Base-by-base conservation (phyloP, 1,284 basidiomycete species). In the Fomes fomentarius region DNA sequence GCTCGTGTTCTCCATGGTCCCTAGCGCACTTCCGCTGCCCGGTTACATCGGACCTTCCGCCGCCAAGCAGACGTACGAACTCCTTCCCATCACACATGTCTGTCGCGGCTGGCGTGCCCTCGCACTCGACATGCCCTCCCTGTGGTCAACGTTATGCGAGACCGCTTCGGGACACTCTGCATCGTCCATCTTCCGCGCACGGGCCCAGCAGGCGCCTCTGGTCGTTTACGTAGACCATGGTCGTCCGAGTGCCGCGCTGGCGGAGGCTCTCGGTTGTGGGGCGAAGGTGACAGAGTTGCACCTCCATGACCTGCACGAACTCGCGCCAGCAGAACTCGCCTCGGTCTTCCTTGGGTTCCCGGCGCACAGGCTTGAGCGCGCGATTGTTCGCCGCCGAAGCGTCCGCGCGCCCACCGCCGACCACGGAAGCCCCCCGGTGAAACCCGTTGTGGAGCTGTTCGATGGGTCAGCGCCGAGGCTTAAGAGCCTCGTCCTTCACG, bases 71-170 rank as follows among this genome's bases (percentile, higher is more conserved):
- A 57, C 59, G 7, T 55, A 55, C 48, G 60, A 58, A 22, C 51
- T 61, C 31, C 8, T 59, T 12, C 52, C 57, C 4, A 15, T 62
- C 37, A 58, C 57, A 7, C 60, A 61, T 34, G 60, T 58, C 31
- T 61, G 60, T 39, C 54, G 49, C 8, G 46, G 47, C 14, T 62
- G 60, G 60, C 57, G 60, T 7, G 44, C 34, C 6, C 45, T 62
- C 44, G 60, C 60, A 14, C 48, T 62, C 26, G 17, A 28, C 33
- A 49, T 52, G 12, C 55, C 60, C 10, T 52, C 54, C 8, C 60
- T 62, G 10, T 62, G 60, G 60, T 50, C 54, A 9, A 58, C 54
- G 7, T 22, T 62, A 17, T 56, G 48, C 48, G 56, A 58, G 31
- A 50, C 49, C n/a, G 10, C 28, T 0, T 4, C 30, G 6, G 22